These are phyloP conservation scores for Cercospora berteroae DNA, from an alignment of 2,329 filamentous ascomycete genomes.

Conservation along the genomic window DNA sequence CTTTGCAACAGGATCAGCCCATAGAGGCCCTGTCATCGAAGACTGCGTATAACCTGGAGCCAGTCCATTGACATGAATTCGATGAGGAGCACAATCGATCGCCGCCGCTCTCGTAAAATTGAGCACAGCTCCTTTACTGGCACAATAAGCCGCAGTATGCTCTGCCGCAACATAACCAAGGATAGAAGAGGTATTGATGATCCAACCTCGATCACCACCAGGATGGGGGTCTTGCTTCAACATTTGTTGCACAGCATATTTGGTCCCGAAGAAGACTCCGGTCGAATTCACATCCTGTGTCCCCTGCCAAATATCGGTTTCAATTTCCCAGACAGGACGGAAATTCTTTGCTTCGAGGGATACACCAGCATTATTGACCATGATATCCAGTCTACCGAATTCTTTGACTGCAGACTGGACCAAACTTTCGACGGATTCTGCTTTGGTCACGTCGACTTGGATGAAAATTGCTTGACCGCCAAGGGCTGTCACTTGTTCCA, in stretches of 20 bases:
- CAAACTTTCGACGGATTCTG: conserved; percentile 27
- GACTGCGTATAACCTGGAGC: conserved; percentile 32
- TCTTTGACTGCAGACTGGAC: conserved; percentile 26
- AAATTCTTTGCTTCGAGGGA: conserved; percentile 23
- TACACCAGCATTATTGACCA: conserved; percentile 23
- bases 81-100: conserved; percentile 31
- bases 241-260: conserved; percentile 52
- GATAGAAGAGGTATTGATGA: conserved; percentile 51
- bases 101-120: conserved; percentile 32
- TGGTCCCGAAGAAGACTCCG: conserved; percentile 46
- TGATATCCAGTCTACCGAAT: conserved; percentile 24
- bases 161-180: conserved; percentile 46
- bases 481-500: conserved; percentile 34
- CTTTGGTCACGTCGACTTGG: conserved; percentile 36
- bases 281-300: conserved; percentile 40
- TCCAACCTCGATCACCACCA: conserved; percentile 49
- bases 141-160: conserved; percentile 32
- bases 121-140: conserved; percentile 32
- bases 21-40: conserved; percentile 26
- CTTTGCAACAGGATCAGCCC: conserved; percentile 26
- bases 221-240: conserved; percentile 45
- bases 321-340: conserved; percentile 23
- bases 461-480: conserved; percentile 40
- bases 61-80: conserved; percentile 34
- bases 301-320: conserved; percentile 23